phyloP scores from a whole-genome alignment of 2,329 filamentous ascomycete species.

The Phialemoniopsis sp. region DNA sequence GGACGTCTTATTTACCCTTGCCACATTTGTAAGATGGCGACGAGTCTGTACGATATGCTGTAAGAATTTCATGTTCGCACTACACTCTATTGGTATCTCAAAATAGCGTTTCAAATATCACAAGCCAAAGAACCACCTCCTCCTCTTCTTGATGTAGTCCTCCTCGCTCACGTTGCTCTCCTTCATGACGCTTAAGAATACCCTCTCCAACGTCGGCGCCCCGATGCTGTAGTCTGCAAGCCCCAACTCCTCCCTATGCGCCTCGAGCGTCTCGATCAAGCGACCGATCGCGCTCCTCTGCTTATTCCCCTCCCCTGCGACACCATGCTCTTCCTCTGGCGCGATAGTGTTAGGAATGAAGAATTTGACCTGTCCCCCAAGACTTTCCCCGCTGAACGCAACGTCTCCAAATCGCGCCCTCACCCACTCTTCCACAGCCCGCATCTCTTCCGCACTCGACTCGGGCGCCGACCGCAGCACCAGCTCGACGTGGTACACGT shows the following conservation, averaged over 20 bases:
- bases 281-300: constrained; percentile 54
- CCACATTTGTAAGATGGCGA: no score
- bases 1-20: no score
- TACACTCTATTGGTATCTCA: no score
- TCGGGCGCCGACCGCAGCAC: constrained; percentile 72
- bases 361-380: constrained; percentile 86
- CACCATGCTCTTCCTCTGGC: neutral
- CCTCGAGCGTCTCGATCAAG: constrained; percentile 70
- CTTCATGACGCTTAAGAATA: constrained; percentile 82
- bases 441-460: constrained; percentile 66
- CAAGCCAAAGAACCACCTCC: no score
- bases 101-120: no score
- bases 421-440: constrained; percentile 64
- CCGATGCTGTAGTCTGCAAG: constrained; percentile 84
- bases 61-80: no score
- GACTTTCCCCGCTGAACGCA: constrained; percentile 67
- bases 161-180: constrained; percentile 77
- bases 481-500: constrained; percentile 76
- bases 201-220: constrained; percentile 84
- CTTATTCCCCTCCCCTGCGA: neutral
- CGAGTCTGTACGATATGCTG: no score
- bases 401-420: constrained; percentile 55
- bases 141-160: constrained; percentile 30
- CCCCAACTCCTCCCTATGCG: constrained; percentile 61
- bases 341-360: constrained; percentile 48